A percentile compares a stretch with the other conserved stretches of the same genome.
These are phyloP conservation scores for Pyrus betulifolia DNA, from an alignment of 306 rosid genomes.

Conservation along the genomic window DNA sequence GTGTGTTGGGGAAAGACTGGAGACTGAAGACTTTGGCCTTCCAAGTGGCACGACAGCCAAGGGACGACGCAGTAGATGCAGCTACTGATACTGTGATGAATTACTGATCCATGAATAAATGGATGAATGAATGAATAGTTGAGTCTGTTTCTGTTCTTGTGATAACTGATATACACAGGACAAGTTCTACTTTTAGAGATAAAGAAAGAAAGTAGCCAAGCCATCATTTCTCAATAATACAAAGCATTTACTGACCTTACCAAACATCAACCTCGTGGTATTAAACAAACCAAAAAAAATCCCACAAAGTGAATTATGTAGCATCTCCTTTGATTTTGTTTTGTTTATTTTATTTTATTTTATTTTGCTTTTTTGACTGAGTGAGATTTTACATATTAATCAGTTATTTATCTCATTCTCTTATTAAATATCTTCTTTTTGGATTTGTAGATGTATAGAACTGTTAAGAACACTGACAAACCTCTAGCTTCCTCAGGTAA, in stretches of 20 bases:
- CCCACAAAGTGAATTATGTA: slow-evolving; percentile 1
- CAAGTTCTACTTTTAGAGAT: slow-evolving; percentile 67
- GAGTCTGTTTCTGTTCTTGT: slow-evolving; percentile 25
- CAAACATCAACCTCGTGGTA: slow-evolving; percentile 75
- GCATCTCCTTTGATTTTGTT: slow-evolving; percentile 25
- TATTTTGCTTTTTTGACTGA: not conserved
- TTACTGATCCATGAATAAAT: slow-evolving; percentile 6
- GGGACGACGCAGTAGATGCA: slow-evolving; percentile 24
- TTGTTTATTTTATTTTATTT: not conserved
- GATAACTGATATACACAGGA: slow-evolving; percentile 27
- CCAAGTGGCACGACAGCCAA: slow-evolving; percentile 56
- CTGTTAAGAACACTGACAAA: slow-evolving; percentile 91
- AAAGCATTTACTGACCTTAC: slow-evolving; percentile 68
- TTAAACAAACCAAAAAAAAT: slow-evolving; percentile 33
- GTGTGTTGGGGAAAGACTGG: not conserved
- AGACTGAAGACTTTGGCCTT: slow-evolving; percentile 35
- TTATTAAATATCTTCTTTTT: not conserved
- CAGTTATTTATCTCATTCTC: not conserved
- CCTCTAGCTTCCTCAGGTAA: slow-evolving; percentile 84
- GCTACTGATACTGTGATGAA: not conserved
- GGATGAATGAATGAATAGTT: slow-evolving; percentile 32
- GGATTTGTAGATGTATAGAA: slow-evolving; percentile 76
- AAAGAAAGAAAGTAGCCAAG: slow-evolving; percentile 55
- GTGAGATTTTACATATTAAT: not conserved
- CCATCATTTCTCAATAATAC: slow-evolving; percentile 98